Percentiles rank a stretch among this genome's conserved stretches.
These are phyloP conservation scores for Pseudogymnoascus sp. DNA, from an alignment of 2,329 filamentous ascomycete genomes.

Conservation along the genomic window DNA sequence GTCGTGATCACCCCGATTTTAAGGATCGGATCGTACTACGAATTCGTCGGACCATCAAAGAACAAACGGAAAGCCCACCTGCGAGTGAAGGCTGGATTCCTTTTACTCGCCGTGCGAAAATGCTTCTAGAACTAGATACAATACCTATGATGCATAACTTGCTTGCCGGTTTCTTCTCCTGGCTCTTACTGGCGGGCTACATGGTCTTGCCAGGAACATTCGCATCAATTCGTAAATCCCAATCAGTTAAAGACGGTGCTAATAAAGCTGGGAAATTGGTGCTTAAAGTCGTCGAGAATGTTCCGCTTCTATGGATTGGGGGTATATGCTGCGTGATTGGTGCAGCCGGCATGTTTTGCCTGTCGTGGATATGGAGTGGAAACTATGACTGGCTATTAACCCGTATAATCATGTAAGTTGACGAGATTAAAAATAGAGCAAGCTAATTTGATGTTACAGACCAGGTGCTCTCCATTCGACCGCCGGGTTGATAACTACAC, in stretches of 20 bases:
- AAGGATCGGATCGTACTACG: background rate
- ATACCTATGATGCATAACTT: slow-evolving; percentile 27
- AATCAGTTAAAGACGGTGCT: slow-evolving; percentile 10
- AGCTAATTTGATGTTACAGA: slow-evolving; percentile 12
- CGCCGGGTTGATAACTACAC: slow-evolving; percentile 23
- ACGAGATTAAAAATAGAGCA: background rate
- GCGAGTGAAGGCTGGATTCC: background rate
- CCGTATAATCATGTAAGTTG: slow-evolving; percentile 21
- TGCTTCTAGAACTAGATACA: slow-evolving; percentile 24
- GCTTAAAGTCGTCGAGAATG: slow-evolving; percentile 19
- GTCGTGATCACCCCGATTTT: background rate
- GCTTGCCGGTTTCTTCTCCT: slow-evolving; percentile 23
- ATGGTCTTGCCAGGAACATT: slow-evolving; percentile 27
- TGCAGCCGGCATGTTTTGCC: slow-evolving; percentile 21
- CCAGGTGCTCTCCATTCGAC: slow-evolving; percentile 24
- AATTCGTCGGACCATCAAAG: background rate
- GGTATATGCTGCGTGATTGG: slow-evolving; percentile 21
- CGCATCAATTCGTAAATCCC: slow-evolving; percentile 17
- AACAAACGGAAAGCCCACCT: background rate
- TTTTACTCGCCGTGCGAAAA: slow-evolving; percentile 24
- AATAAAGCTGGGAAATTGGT: slow-evolving; percentile 15
- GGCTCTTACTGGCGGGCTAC: slow-evolving; percentile 25
- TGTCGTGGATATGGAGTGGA: slow-evolving; percentile 18
- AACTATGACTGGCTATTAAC: slow-evolving; percentile 27
- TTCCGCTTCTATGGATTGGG: slow-evolving; percentile 21